A percentile compares a stretch with the other conserved stretches of the same genome.
These are phyloP conservation scores for Microdochium bolleyi DNA, from an alignment of 2,329 filamentous ascomycete genomes.

Conservation along the genomic window DNA sequence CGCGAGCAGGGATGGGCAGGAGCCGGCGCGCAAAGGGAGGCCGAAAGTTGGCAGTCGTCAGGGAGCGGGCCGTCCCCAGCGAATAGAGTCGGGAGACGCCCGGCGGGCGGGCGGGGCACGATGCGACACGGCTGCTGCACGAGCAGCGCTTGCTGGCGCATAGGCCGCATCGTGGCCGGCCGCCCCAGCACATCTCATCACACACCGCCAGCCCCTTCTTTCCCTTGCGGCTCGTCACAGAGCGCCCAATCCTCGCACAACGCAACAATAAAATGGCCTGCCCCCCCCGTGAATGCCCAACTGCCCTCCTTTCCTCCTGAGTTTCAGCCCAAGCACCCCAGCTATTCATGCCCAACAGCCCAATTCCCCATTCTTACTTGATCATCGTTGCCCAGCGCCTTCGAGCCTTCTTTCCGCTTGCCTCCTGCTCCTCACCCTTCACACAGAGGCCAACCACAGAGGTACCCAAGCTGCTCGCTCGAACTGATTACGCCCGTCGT, in stretches of 20 bases:
- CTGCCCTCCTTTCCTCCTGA: slow-evolving; percentile 21
- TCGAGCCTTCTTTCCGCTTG: slow-evolving; percentile 8
- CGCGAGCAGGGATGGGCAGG: slow-evolving; percentile 4
- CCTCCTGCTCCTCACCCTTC: slow-evolving; percentile 3
- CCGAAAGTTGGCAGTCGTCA: background rate
- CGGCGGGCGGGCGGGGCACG: background rate
- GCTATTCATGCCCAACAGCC: slow-evolving; percentile 25
- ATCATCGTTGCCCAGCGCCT: slow-evolving; percentile 13
- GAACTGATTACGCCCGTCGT: background rate
- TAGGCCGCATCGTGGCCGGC: background rate
- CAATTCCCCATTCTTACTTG: slow-evolving; percentile 11
- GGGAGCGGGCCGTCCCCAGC: background rate
- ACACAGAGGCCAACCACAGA: slow-evolving; percentile 2
- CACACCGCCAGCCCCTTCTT: background rate
- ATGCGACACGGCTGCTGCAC: background rate
- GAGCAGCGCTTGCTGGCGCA: background rate
- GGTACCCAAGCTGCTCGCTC: slow-evolving; percentile 1
- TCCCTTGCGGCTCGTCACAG: background rate
- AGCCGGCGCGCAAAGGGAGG: slow-evolving; percentile 7
- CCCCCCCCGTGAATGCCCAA: slow-evolving; percentile 34
- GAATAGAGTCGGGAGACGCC: background rate
- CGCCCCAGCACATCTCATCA: background rate
- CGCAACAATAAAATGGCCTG: slow-evolving; percentile 40
- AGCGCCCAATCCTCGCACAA: background rate
- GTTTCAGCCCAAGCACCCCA: slow-evolving; percentile 21